These are phyloP conservation scores for Trypanosomatidae sp. DNA, from an alignment of 208 protist genomes.

Conservation along the genomic window DNA sequence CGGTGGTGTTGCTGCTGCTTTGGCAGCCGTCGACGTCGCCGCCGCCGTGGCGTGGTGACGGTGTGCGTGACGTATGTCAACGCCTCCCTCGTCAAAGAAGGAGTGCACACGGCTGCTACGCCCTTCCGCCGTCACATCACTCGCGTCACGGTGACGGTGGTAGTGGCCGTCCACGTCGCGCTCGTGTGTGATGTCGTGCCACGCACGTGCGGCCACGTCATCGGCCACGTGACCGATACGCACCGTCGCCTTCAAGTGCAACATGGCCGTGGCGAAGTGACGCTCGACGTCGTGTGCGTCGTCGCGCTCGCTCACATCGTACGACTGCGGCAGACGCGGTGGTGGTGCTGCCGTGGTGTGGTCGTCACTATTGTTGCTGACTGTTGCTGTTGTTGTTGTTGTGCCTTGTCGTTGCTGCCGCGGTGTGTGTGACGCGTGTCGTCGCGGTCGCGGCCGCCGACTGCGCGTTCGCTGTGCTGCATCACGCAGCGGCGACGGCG, in stretches of 20 bases:
- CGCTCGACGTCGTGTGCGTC: conserved; percentile 44
- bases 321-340: no score
- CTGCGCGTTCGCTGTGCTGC: no score
- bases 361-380: no score
- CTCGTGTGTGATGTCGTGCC: conserved; percentile 36
- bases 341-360: no score
- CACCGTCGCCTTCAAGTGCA: conserved; percentile 35
- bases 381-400: no score
- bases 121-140: conserved; percentile 4
- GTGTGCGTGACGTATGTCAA: conserved; percentile 49
- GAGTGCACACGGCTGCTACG: conserved; percentile 13
- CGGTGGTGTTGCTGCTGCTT: conserved; percentile 7
- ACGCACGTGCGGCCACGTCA: conserved; percentile 14
- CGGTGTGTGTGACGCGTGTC: no score
- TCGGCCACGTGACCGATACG: conserved; percentile 10
- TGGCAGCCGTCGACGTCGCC: conserved; percentile 3
- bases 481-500: no score
- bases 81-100: conserved; percentile 66
- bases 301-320: conserved; percentile 25
- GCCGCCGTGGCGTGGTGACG: conserved; percentile 4
- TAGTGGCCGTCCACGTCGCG: conserved; percentile 38
- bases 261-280: conserved; percentile 50
- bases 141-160: conserved; percentile 2
- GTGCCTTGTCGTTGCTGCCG: no score
- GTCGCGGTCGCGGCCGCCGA: no score